Base-by-base conservation (phyloP, 176 grass and related monocot species). In the Aegilops tauschii region DNA sequence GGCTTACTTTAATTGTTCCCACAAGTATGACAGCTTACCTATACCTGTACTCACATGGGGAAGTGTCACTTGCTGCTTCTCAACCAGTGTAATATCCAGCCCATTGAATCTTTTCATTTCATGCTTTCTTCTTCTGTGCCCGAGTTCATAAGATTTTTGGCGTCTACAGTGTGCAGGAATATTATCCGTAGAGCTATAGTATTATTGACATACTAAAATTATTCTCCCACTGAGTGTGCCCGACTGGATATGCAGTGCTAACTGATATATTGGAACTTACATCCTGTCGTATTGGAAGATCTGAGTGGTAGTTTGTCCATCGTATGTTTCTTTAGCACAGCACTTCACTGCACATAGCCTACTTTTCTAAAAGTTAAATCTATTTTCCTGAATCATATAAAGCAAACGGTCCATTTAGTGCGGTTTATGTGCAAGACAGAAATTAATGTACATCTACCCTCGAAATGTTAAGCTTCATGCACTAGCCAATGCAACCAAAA, bases 21-120 rank as follows among this genome's bases (percentile, higher is more conserved):
- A 96, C 97, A 72, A 98, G 97, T 78, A 98, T 98, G 94, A 94
- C 97, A 88, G 93, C 97, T 54, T 98, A 98, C 61, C 88, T 96
- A 35, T 98, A 98, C 82, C 77, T 98, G 58, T 96, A 98, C 69
- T 98, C 97, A 31, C 94, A 98, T 83, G 97, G 97, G 85, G 93
- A 98, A 94, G 93, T 98, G 3, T 89, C 92, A 42, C 86, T 98
- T 65, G 97, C 94, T 49, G 94, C 97, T 78, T 96, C 92, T 84
- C 97, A 96, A 93, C 94, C 97, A 90, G 97, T 96, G 86, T 96
- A 93, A 88, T 90, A 86, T 95, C 93, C 88, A 80, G n/a, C 30
- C 36, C 63, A 80, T 76, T 73, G 39, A 74, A 28, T 44, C 71
- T 58, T 5, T 80, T 81, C 63, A 81, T 91, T 80, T 20, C 32